Evolutionary conservation across 139 green algal species (phyloP).

Genomic region (Chlamydomonas sp.): DNA sequence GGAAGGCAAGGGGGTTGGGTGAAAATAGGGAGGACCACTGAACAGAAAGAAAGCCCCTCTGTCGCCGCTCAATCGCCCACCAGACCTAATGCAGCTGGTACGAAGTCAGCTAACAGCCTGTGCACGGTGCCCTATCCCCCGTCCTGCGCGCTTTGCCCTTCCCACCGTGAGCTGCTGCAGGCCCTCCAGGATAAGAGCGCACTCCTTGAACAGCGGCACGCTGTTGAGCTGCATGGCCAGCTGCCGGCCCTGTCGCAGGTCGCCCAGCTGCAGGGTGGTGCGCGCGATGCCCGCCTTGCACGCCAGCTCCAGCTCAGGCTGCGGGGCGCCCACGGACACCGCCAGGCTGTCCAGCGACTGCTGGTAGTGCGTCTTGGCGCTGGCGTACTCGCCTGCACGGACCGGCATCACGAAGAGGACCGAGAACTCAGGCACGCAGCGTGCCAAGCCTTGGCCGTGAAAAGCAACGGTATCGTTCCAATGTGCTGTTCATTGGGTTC

Average conservation of each 20-base stretch:
- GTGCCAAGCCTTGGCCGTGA: too few species aligned
- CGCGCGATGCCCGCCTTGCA: conserved; percentile 68
- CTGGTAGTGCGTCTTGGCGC: conserved; percentile 67
- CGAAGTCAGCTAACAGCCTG: too few species aligned
- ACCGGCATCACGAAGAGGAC: too few species aligned
- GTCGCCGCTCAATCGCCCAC: background rate
- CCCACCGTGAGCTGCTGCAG: conserved; percentile 63
- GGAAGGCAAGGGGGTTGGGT: too few species aligned
- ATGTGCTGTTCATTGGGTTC: too few species aligned
- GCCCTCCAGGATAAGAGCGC: conserved; percentile 75
- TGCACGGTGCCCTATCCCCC: background rate
- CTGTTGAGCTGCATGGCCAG: conserved; percentile 60
- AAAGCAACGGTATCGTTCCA: too few species aligned
- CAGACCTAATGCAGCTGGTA: background rate
- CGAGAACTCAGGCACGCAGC: too few species aligned
- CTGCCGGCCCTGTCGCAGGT: conserved; percentile 66
- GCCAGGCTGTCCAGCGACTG: conserved; percentile 55
- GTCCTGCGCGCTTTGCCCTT: background rate
- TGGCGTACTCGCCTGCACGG: conserved; percentile 49
- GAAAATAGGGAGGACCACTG: too few species aligned
- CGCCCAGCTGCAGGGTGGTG: conserved; percentile 71
- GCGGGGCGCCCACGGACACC: background rate
- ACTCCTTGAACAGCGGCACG: conserved; percentile 75
- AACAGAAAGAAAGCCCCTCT: background rate
- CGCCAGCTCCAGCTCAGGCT: conserved; percentile 42